Conservation (phyloP, 371 early-diverging fungal species). For the Haplosporangium sp. region DNA sequence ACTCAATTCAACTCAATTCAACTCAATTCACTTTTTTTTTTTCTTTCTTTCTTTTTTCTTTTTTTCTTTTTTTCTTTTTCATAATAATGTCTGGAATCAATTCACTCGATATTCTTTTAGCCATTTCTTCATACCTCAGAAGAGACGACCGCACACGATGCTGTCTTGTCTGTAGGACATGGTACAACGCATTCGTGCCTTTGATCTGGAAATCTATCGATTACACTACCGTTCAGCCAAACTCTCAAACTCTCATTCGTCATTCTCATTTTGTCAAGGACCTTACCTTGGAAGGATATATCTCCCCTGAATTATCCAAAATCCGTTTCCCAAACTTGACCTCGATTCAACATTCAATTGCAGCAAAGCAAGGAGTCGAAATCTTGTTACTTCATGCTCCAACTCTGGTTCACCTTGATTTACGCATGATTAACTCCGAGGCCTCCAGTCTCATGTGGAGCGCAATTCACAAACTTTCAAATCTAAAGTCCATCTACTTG, state of each 20-base stretch:
- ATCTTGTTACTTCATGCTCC: background rate
- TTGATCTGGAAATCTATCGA: background rate
- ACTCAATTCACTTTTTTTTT: too few species aligned
- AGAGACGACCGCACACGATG: background rate
- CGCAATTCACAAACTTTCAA: background rate
- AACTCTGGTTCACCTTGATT: background rate
- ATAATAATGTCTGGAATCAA: background rate
- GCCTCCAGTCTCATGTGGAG: background rate
- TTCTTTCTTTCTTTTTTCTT: too few species aligned
- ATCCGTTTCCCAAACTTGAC: background rate
- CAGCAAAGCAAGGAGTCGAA: background rate
- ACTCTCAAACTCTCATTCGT: background rate
- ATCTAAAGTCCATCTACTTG: background rate
- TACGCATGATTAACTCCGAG: background rate
- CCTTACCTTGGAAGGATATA: background rate
- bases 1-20: too few species aligned
- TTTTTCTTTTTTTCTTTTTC: too few species aligned
- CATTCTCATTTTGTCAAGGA: background rate
- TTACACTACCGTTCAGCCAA: background rate
- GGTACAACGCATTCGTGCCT: background rate
- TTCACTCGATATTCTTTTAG: background rate
- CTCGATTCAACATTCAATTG: background rate
- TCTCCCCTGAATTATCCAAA: background rate
- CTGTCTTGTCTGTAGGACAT: background rate
- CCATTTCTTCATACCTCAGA: background rate